Base-by-base conservation (phyloP, 768 basidiomycete species). In the Chiua virens region DNA sequence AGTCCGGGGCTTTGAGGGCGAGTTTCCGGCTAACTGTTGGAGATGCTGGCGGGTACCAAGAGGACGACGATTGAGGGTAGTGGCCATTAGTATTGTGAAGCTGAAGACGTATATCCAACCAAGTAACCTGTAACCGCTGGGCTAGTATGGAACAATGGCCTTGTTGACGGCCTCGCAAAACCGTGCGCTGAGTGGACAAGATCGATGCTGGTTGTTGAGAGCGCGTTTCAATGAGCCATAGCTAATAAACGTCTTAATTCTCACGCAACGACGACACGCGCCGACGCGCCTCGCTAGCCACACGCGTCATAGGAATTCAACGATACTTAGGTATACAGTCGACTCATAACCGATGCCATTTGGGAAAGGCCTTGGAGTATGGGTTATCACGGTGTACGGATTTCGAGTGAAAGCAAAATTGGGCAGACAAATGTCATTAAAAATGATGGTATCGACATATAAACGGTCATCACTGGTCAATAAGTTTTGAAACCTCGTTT, bases 51-150 rank as follows among this genome's bases (percentile, higher is more conserved):
- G 77, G 49, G 70, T 67, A 49, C 72, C 62, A 28, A 82, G 73
- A 35, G 82, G 80, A 47, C 75, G 75, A 50, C 81, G 80, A 61
- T 68, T 71, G 57, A 72, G 55, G 17, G 54, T 15, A 56, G 75
- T 73, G 58, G 80, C 73, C 78, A 80, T 81, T 34, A 49, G 20
- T 38, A 14, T 10, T 14, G 40, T 28, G 41, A 45, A 36, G 22
- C 9, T 11, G 5, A 34, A 32, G 20, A n/a, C 18, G 27, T 15
- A 20, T 34, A 17, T 45, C 25, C 32, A 54, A 49, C 45, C 46
- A 52, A 46, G 54, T 42, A 49, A 46, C 41, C 22, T n/a, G 42
- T 36, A 3, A 21, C 45, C 17, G 13, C 45, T 25, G 18, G 32
- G 52, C 35, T 37, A 39, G 36, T 54, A 25, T 32, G 25, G 44